A percentile compares a stretch with the other conserved stretches of the same genome.
These are phyloP conservation scores for Paecilomyces fulvus DNA, from an alignment of 2,329 filamentous ascomycete genomes.

Conservation along the genomic window DNA sequence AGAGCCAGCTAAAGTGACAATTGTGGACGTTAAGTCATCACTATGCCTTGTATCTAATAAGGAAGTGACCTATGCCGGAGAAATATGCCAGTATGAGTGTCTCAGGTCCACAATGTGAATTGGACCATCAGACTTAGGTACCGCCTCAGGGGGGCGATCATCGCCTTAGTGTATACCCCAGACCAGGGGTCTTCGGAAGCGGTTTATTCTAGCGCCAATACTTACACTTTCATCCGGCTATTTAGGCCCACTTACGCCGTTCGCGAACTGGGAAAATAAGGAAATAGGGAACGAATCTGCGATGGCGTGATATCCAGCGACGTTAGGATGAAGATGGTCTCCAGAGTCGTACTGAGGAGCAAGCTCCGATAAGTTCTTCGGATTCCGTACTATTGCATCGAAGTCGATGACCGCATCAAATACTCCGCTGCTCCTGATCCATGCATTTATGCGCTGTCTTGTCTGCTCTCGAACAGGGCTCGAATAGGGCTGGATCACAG, in stretches of 20 bases:
- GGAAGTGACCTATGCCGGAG: too few relatives aligned
- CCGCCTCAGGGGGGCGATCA: too few relatives aligned
- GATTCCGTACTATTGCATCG: constrained; percentile 48
- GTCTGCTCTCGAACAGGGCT: constrained; percentile 48
- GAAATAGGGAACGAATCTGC: constrained; percentile 51
- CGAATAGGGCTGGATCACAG: constrained; percentile 43
- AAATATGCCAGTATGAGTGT: too few relatives aligned
- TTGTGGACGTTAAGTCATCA: too few relatives aligned
- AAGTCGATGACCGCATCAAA: constrained; percentile 59
- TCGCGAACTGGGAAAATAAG: constrained; percentile 35
- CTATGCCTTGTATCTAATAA: too few relatives aligned
- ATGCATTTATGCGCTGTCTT: constrained; percentile 51
- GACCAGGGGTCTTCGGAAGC: too few relatives aligned
- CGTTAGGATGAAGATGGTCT: constrained; percentile 58
- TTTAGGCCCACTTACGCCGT: not conserved
- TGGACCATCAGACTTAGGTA: too few relatives aligned
- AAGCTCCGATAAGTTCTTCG: constrained; percentile 41
- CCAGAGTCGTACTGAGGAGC: constrained; percentile 48
- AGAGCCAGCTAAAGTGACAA: too few relatives aligned
- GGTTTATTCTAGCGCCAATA: too few relatives aligned
- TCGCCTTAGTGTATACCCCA: too few relatives aligned
- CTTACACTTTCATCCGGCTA: not conserved
- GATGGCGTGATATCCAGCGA: constrained; percentile 50
- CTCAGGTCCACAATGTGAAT: too few relatives aligned
- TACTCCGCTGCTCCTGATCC: constrained; percentile 47